Conservation (phyloP, 768 basidiomycete species). For the Dioszegia hungarica region DNA sequence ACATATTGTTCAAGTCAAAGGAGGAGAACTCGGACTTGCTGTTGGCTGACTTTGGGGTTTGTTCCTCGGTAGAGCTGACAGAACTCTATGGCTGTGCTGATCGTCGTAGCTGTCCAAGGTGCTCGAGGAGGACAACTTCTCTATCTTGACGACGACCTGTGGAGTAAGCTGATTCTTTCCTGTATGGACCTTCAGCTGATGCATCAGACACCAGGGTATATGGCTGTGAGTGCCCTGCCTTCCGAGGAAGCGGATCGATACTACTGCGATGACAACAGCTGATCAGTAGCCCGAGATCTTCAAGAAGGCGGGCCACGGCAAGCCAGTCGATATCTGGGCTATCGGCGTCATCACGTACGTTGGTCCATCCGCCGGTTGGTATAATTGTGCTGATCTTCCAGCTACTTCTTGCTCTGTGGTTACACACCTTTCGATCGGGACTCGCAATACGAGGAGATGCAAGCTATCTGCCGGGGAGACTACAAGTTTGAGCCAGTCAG, state of each 20-base stretch:
- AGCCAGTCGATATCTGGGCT: slow-evolving; percentile 93
- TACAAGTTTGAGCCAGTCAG: slow-evolving; percentile 77
- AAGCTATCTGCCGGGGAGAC: slow-evolving; percentile 88
- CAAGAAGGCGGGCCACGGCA: slow-evolving; percentile 89
- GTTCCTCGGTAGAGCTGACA: too few relatives aligned
- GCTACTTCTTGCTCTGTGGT: slow-evolving; percentile 81
- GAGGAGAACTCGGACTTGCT: slow-evolving; percentile 90
- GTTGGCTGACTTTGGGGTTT: slow-evolving; percentile 94
- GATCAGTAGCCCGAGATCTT: slow-evolving; percentile 92
- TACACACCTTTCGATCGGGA: slow-evolving; percentile 97
- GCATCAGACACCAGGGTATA: slow-evolving; percentile 42
- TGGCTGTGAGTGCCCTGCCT: slow-evolving; percentile 29
- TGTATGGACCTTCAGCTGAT: background rate
- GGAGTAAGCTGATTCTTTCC: slow-evolving; percentile 61
- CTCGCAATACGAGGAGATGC: slow-evolving; percentile 71
- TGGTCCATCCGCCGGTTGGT: background rate
- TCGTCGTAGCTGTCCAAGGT: slow-evolving; percentile 55
- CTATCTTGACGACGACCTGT: slow-evolving; percentile 86
- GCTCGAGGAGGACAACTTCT: slow-evolving; percentile 84
- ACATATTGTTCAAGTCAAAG: slow-evolving; percentile 84
- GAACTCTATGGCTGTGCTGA: background rate
- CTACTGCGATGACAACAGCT: too few relatives aligned
- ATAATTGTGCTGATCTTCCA: background rate
- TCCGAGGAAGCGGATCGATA: background rate
- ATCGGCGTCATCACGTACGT: slow-evolving; percentile 85